Evolutionary conservation across 2,329 filamentous ascomycete species (phyloP), one percentile per base, ranked within the genome.

Genomic region (Calonectria montana): DNA sequence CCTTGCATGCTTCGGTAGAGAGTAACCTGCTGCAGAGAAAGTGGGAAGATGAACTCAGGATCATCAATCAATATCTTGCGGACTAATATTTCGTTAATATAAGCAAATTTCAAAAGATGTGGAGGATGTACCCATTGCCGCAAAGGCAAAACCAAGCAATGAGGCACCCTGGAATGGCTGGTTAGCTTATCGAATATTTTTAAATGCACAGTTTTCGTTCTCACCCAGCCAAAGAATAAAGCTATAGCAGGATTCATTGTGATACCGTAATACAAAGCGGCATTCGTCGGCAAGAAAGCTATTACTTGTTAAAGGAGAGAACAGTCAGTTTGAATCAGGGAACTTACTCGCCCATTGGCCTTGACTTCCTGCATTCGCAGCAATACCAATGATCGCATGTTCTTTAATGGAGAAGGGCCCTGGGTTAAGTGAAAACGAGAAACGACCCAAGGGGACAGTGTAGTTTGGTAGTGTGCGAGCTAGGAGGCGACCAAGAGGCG

Each of bases 321-420:
- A 18, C 9, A 18, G 9, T 35, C 15, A 8, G 1, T 13, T 21
- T 3, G 1, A 39, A 81, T 77, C 91, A 88, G 1, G 88, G 86
- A 69, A 91, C 85, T 1, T 77, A 86, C 47, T 91, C 87, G 2
- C 88, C 87, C 7, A 85, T 82, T 74, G 87, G 89, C 1, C 85
- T 86, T 45, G 88, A 75, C 73, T 89, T 89, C 88, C 88, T 6
- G 87, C 87, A 5, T 87, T 87, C 2, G 88, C 87, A 0, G 87
- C 87, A 62, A 91, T 84, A 25, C 89, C 88, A 18, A 91, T 84
- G 4, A 91, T 82, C 3, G 90, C 88, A 78, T 91, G 89, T 75
- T 91, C 88, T 79, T 91, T 91, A 67, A 88, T 84, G 57, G 86
- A 88, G 82, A 89, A 91, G 0, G 88, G 88, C 0, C 87, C 89